phyloP scores from a whole-genome alignment of 768 basidiomycete genomes.

The Suillus ampliporus region DNA sequence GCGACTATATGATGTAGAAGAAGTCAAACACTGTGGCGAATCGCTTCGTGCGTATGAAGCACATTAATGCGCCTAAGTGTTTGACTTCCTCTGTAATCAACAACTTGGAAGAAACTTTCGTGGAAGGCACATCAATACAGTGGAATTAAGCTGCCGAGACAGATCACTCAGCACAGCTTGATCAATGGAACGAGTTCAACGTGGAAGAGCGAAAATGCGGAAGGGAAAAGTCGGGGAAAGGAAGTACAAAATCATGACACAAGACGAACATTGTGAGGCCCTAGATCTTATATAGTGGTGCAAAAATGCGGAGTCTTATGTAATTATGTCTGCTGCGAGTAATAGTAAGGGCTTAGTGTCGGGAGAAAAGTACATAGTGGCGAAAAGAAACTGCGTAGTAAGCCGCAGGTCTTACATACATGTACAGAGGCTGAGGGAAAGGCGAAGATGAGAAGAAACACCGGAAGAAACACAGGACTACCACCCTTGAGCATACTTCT shows the following conservation, averaged over 20 bases:
- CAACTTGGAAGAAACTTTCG: neutral
- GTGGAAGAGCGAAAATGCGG: neutral
- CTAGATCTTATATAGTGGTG: too few species aligned
- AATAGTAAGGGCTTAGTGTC: neutral
- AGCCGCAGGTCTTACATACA: neutral
- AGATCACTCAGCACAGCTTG: neutral
- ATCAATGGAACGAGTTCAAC: neutral
- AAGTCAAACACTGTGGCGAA: neutral
- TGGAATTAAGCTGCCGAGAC: neutral
- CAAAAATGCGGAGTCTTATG: neutral
- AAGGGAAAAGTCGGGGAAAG: neutral
- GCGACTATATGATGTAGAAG: too few species aligned
- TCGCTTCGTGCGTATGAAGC: neutral
- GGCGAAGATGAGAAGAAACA: neutral
- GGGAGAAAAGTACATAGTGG: neutral
- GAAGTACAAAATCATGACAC: neutral
- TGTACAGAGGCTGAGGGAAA: neutral
- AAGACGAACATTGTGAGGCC: neutral
- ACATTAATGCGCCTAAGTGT: too few species aligned
- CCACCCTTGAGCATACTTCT: neutral
- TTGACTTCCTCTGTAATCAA: neutral
- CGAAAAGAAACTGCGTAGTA: neutral
- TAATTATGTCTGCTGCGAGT: neutral
- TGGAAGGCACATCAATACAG: neutral
- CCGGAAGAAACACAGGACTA: neutral